phyloP scores from a whole-genome alignment of 176 grass and related monocot genomes.

The Puccinellia tenuiflora region DNA sequence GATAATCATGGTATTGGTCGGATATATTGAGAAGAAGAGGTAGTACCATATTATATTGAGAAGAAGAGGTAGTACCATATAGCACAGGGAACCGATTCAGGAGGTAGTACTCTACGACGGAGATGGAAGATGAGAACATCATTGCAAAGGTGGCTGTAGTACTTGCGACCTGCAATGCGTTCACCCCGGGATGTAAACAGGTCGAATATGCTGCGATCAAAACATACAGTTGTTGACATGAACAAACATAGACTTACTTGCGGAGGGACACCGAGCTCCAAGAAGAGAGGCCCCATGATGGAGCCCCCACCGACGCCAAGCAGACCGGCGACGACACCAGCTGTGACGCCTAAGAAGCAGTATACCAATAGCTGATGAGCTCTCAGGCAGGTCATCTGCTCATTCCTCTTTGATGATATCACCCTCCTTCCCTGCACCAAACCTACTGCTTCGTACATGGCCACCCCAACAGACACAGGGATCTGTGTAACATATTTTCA shows the following conservation, averaged over 20 bases:
- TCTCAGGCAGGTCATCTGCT: no score
- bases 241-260: conserved; percentile 26
- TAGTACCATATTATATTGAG: no score
- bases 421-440: conserved; percentile 53
- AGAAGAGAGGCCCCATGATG: conserved; percentile 75
- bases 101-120: conserved; percentile 73
- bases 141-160: conserved; percentile 79
- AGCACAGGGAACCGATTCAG: conserved; percentile 56
- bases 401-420: no score
- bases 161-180: conserved; percentile 55
- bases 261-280: conserved; percentile 76
- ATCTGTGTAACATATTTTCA: conserved; percentile 27
- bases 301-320: conserved; percentile 80
- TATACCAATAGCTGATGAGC: conserved; percentile 47
- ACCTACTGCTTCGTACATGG: conserved; percentile 47
- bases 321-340: conserved; percentile 60
- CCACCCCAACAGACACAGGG: conserved; percentile 52
- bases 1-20: background rate
- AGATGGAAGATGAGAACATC: conserved; percentile 92
- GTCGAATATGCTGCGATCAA: no score
- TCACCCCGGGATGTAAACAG: background rate
- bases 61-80: conserved; percentile 34
- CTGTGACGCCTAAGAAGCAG: conserved; percentile 40
- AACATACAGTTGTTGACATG: background rate
- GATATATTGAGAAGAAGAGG: no score